Percentiles rank a stretch among this genome's conserved stretches.
Evolutionary conservation across 2,329 filamentous ascomycete species (phyloP).

Genomic region (Talaromyces funiculosus): DNA sequence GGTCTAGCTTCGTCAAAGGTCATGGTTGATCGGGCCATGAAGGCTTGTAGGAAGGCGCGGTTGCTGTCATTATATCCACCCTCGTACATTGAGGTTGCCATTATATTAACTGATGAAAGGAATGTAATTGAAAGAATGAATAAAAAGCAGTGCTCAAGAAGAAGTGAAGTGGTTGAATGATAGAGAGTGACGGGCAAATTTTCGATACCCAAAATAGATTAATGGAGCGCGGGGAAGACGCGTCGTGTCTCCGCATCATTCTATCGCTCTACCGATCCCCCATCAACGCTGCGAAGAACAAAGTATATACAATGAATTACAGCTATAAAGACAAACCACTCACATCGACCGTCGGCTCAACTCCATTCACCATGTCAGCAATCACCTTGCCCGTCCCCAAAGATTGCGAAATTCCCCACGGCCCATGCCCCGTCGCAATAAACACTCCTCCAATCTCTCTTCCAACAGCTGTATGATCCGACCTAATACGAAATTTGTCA

Average conservation of each 20-base stretch:
- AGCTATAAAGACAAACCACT: constrained; percentile 41
- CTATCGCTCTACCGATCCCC: background rate
- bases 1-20: constrained; percentile 68
- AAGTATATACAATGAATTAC: background rate
- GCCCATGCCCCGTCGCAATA: constrained; percentile 66
- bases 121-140: background rate
- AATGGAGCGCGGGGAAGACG: constrained; percentile 15
- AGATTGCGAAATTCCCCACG: constrained; percentile 64
- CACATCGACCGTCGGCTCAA: constrained; percentile 55
- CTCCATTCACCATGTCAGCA: constrained; percentile 62
- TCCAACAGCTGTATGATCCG: constrained; percentile 42
- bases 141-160: background rate
- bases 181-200: background rate
- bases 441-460: constrained; percentile 55
- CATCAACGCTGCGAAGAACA: background rate
- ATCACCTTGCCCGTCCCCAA: constrained; percentile 67
- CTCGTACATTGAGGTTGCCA: constrained; percentile 18
- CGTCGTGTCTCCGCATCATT: constrained; percentile 2
- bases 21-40: constrained; percentile 72
- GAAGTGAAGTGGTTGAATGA: background rate
- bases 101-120: background rate
- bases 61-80: constrained; percentile 59
- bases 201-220: background rate
- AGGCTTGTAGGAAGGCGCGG: constrained; percentile 83
- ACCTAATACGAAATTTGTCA: constrained; percentile 33